Base-by-base conservation (phyloP, 2,329 filamentous ascomycete genomes). In the Paraconiothyrium brasiliense region DNA sequence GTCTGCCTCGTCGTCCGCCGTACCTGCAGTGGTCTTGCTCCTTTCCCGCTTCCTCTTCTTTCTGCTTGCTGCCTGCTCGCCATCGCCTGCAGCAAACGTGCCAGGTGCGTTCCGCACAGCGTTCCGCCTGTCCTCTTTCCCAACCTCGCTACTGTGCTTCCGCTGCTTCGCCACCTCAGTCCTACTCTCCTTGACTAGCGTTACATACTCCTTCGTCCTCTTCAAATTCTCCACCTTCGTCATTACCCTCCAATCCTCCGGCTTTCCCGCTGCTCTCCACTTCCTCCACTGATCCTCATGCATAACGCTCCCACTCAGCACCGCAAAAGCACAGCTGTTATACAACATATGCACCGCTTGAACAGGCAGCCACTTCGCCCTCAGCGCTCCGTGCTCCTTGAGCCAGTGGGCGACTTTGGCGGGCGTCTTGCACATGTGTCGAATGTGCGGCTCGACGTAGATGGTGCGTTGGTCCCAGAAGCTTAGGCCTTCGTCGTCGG, bases 401-500 rank as follows among this genome's bases (percentile, higher is more conserved):
- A 78, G 64, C 71, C 71, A 76, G 22, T 73, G 62, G 34, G 75
- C 70, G 2, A 78, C 65, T 48, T 64, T 72, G 2, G 73, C 73
- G 1, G 73, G 75, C 35, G 67, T 73, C 44, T 72, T 70, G 54
- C 71, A 76, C 8, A 77, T 62, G 37, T 69, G 69, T 32, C 70
- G 71, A 9, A 70, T 50, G 57, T 77, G 76, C n/a, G 76, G 75
- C 52, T 78, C 76, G 32, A 78, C 72, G 46, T 78, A 78, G 44
- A 78, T 73, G 20, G 75, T 77, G 4, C 74, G 74, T 57, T 76
- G 66, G 41, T 78, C 74, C 76, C 76, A 78, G 60, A 75, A 78
- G 39, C 58, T 65, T 24, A 77, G 54, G 8, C 73, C 75, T 27
- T 74, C 62, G 52, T 76, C 73, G 56, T 76, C 63, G 22, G 67